Conservation (phyloP, 495 filamentous ascomycete genomes). For the Penicillium bovifimosum region DNA sequence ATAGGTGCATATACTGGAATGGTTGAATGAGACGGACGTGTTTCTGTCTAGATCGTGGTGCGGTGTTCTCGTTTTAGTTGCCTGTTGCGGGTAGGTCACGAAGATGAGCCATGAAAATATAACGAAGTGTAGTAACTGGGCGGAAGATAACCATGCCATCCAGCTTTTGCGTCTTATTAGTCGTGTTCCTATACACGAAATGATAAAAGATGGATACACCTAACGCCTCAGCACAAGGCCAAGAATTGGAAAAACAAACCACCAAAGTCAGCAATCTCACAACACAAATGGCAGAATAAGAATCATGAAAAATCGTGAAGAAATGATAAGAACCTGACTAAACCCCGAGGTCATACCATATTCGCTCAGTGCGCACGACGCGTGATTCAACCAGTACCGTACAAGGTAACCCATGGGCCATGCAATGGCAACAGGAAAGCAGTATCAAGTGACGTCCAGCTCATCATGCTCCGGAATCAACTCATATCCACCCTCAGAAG, state of each 20-base stretch:
- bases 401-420: too few species aligned
- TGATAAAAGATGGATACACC: conserved; percentile 1
- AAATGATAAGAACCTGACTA: neutral
- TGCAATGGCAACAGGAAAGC: neutral
- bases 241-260: neutral
- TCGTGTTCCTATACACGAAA: conserved; percentile 1
- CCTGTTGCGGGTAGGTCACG: conserved; percentile 9
- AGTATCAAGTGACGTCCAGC: conserved; percentile 9
- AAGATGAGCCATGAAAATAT: conserved; percentile 14
- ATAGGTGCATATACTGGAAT: conserved; percentile 11
- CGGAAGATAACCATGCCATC: neutral
- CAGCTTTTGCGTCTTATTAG: conserved; percentile 4
- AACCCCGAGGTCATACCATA: neutral
- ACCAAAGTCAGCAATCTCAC: conserved; percentile 1
- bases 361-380: neutral
- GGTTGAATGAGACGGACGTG: conserved; percentile 11
- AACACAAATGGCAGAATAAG: neutral
- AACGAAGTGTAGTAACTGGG: neutral
- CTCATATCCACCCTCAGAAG: conserved; percentile 83
- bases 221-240: neutral
- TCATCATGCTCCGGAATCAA: conserved; percentile 51
- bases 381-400: neutral
- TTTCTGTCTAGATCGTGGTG: neutral
- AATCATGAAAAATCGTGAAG: conserved; percentile 1
- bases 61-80: neutral